Percentiles rank a stretch among this genome's conserved stretches.
phyloP scores from a whole-genome alignment of 768 basidiomycete species.

The Podaxis mareebaensis region DNA sequence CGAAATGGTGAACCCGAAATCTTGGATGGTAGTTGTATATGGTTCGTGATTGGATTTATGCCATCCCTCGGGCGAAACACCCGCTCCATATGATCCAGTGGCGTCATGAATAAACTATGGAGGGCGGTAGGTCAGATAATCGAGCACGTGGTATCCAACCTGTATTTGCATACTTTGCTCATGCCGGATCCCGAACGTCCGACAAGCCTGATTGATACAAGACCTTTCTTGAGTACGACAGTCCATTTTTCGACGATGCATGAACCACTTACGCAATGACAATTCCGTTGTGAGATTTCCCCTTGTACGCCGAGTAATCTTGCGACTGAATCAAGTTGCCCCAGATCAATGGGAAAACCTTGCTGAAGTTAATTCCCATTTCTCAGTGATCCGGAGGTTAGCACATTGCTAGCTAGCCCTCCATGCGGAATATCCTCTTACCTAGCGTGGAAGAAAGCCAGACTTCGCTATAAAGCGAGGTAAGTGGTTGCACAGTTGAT shows the following conservation, averaged over 20 bases:
- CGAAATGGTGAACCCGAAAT: conserved; percentile 2
- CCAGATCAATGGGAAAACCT: not conserved
- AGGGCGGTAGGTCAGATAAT: not conserved
- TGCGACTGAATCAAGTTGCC: not conserved
- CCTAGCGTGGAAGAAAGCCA: not conserved
- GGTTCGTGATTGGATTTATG: not conserved
- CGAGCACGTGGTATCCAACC: too few species aligned
- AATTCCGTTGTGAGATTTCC: not conserved
- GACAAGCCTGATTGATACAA: not conserved
- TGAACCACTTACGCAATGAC: not conserved
- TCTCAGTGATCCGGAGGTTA: not conserved
- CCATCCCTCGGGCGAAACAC: not conserved
- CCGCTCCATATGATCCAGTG: conserved; percentile 3
- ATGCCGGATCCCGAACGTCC: conserved; percentile 5
- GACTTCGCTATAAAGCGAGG: not conserved
- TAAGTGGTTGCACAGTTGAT: not conserved
- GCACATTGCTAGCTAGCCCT: not conserved
- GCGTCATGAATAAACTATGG: conserved; percentile 7
- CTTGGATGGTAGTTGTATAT: conserved; percentile 1
- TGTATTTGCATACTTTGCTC: not conserved
- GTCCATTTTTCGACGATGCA: not conserved
- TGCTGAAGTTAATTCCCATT: not conserved
- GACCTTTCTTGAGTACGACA: not conserved
- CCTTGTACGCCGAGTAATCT: not conserved
- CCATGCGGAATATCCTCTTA: not conserved